phyloP scores from a whole-genome alignment of 164 flowering plant species.

The Sextonia rubra region DNA sequence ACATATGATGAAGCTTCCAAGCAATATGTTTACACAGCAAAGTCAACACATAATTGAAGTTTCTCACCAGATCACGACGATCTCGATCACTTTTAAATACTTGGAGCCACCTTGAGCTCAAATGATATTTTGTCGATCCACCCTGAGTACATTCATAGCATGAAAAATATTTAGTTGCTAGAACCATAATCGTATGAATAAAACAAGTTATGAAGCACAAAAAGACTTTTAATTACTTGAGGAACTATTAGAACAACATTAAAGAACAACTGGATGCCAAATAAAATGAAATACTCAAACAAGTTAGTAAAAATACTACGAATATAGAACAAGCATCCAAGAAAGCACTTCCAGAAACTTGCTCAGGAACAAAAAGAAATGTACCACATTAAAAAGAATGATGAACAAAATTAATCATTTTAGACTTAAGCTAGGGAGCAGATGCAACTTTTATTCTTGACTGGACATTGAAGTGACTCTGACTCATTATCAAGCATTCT shows the following conservation, averaged over 20 bases:
- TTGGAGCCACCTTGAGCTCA: constrained; percentile 81
- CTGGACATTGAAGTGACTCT: too few relatives aligned
- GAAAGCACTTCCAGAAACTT: too few relatives aligned
- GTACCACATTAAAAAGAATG: too few relatives aligned
- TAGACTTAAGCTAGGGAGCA: too few relatives aligned
- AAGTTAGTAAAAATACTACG: too few relatives aligned
- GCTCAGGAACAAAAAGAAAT: not conserved
- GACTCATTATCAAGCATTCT: too few relatives aligned
- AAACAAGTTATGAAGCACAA: not conserved
- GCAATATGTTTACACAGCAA: not conserved
- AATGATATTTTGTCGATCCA: constrained; percentile 94
- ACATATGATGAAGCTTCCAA: not conserved
- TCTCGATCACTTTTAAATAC: constrained; percentile 87
- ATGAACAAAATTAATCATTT: too few relatives aligned
- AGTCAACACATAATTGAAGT: not conserved
- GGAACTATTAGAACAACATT: not conserved
- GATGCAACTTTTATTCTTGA: too few relatives aligned
- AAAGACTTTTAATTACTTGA: not conserved
- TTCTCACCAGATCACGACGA: constrained; percentile 98
- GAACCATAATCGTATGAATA: not conserved
- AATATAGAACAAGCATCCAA: too few relatives aligned
- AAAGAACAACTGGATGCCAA: not conserved
- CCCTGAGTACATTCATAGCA: constrained; percentile 43
- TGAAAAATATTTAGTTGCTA: not conserved
- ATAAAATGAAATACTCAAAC: too few relatives aligned